phyloP scores from a whole-genome alignment of 2,329 filamentous ascomycete genomes.

The Epichloe festucae region DNA sequence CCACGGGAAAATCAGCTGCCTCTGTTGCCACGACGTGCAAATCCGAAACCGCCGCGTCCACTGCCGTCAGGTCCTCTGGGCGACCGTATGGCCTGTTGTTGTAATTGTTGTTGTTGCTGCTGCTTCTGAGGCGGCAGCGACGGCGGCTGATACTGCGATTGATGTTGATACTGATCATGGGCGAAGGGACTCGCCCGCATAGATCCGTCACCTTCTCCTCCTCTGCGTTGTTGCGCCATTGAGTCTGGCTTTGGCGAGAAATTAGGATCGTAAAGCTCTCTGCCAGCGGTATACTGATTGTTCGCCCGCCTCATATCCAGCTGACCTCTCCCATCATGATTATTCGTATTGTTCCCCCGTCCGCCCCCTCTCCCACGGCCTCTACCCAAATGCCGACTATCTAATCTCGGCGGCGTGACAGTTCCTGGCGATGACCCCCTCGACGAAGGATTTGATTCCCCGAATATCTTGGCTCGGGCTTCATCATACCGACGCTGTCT shows the following conservation, averaged over 20 bases:
- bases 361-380: conserved; percentile 31
- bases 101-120: conserved; percentile 21
- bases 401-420: conserved; percentile 40
- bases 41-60: conserved; percentile 67
- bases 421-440: conserved; percentile 49
- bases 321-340: conserved; percentile 6
- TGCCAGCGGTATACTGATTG: conserved; percentile 21
- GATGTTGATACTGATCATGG: conserved; percentile 25
- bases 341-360: conserved; percentile 11
- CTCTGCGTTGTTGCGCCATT: conserved; percentile 28
- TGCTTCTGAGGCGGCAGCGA: neutral
- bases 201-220: conserved; percentile 23
- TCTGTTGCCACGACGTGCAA: conserved; percentile 47
- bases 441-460: conserved; percentile 41
- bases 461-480: conserved; percentile 76
- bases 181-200: conserved; percentile 25
- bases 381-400: conserved; percentile 24
- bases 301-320: conserved; percentile 7
- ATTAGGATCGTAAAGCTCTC: conserved; percentile 67
- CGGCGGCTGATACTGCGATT: neutral
- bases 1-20: conserved; percentile 17
- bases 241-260: conserved; percentile 53
- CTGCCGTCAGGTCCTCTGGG: conserved; percentile 68
- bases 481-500: conserved; percentile 87
- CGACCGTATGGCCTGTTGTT: conserved; percentile 56